Evolutionary conservation across 1,284 basidiomycete genomes (phyloP).

Genomic region (Entoloma clypeatum): DNA sequence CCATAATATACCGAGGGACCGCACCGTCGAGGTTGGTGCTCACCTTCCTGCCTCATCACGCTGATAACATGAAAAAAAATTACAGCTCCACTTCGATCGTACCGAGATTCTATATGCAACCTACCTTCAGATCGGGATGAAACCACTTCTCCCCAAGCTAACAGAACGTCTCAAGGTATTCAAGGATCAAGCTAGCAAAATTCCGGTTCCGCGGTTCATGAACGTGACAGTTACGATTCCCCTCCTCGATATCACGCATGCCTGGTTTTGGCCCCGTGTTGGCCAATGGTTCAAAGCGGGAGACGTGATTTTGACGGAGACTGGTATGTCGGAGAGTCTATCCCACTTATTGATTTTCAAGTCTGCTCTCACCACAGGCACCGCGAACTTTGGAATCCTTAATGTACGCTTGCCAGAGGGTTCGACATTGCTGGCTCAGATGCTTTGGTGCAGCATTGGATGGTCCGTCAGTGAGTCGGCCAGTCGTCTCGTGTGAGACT

Average conservation of each 20-base stretch:
- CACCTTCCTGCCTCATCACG: conserved; percentile 3
- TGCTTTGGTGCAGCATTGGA: conserved; percentile 86
- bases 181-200: conserved; percentile 34
- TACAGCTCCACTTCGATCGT: conserved; percentile 79
- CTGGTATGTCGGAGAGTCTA: conserved; percentile 41
- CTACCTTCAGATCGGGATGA: conserved; percentile 69
- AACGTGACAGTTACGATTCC: conserved; percentile 46
- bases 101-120: conserved; percentile 64
- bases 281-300: conserved; percentile 72
- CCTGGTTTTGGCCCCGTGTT: conserved; percentile 85
- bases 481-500: background rate
- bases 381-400: conserved; percentile 71
- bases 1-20: conserved; percentile 59
- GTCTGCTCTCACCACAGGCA: conserved; percentile 30
- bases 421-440: conserved; percentile 67
- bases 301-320: conserved; percentile 85
- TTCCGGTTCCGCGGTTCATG: conserved; percentile 48
- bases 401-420: conserved; percentile 73
- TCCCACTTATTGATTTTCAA: background rate
- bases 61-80: conserved; percentile 14
- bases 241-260: conserved; percentile 60
- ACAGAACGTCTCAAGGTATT: conserved; percentile 49
- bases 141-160: conserved; percentile 65
- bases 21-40: conserved; percentile 56
- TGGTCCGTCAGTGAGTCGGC: conserved; percentile 70